A percentile compares a stretch with the other conserved stretches of the same genome.
These are phyloP conservation scores for Teratosphaeria epicoccoides DNA, from an alignment of 2,329 filamentous ascomycete species.

Conservation along the genomic window DNA sequence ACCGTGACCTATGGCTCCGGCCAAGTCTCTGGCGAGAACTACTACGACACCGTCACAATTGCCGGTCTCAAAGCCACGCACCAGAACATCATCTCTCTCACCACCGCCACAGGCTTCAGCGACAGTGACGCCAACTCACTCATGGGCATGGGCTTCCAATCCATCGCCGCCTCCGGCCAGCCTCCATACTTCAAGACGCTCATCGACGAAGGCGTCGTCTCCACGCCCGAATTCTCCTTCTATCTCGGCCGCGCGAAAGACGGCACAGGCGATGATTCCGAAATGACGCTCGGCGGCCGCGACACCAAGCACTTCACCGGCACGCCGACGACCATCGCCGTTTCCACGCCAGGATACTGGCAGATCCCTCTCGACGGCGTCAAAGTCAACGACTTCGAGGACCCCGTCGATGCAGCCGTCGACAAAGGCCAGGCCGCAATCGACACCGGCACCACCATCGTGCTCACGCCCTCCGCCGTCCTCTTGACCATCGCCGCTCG, in stretches of 20 bases:
- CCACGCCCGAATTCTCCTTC: slow-evolving; percentile 20
- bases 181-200: slow-evolving; percentile 19
- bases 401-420: not conserved
- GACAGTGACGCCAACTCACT: slow-evolving; percentile 13
- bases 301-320: slow-evolving; percentile 15
- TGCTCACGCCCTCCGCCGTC: slow-evolving; percentile 24
- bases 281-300: slow-evolving; percentile 18
- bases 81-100: slow-evolving; percentile 15
- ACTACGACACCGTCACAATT: slow-evolving; percentile 16
- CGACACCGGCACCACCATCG: slow-evolving; percentile 24
- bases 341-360: slow-evolving; percentile 19
- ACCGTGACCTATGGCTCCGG: slow-evolving; percentile 17
- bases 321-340: slow-evolving; percentile 14
- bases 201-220: slow-evolving; percentile 14
- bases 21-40: slow-evolving; percentile 16
- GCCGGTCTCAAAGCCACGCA: slow-evolving; percentile 14
- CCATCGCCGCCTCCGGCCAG: slow-evolving; percentile 11
- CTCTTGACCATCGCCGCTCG: slow-evolving; percentile 22
- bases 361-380: slow-evolving; percentile 18
- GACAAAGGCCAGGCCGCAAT: slow-evolving; percentile 15
- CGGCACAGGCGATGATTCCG: slow-evolving; percentile 12
- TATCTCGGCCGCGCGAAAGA: slow-evolving; percentile 17
- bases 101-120: slow-evolving; percentile 15
- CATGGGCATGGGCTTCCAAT: slow-evolving; percentile 16
- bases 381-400: not conserved